Percentiles rank a stretch among this genome's conserved stretches.
These are phyloP conservation scores for Protostelium mycophagum DNA, from an alignment of 78 protist genomes.

Conservation along the genomic window DNA sequence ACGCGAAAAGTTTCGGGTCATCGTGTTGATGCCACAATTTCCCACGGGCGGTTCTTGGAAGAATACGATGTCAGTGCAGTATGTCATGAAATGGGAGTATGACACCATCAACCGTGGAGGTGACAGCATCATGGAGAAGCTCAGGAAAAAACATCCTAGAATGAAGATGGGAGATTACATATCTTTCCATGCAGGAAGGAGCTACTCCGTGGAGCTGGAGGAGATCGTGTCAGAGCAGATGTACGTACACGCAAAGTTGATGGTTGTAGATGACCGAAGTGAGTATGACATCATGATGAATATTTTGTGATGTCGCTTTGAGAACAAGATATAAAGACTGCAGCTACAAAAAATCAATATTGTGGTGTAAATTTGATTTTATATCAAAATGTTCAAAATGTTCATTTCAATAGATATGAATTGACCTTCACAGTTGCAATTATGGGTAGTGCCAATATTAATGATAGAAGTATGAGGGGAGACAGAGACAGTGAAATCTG, in stretches of 20 bases:
- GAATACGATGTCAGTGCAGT: neutral
- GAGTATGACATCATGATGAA: too few relatives aligned
- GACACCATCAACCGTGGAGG: slow-evolving; percentile 6
- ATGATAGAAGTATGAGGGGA: slow-evolving; percentile 57
- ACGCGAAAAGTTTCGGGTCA: neutral
- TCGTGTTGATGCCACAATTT: neutral
- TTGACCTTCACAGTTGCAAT: neutral
- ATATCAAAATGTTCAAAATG: too few relatives aligned
- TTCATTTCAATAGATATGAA: too few relatives aligned
- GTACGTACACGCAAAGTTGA: slow-evolving; percentile 69
- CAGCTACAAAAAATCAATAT: neutral
- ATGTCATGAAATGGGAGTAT: slow-evolving; percentile 3
- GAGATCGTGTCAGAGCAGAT: slow-evolving; percentile 49
- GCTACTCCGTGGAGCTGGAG: neutral
- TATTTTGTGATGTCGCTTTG: too few relatives aligned
- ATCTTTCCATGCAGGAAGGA: slow-evolving; percentile 10
- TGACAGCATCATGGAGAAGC: slow-evolving; percentile 14
- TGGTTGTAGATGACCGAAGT: slow-evolving; percentile 67
- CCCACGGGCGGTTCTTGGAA: slow-evolving; percentile 4
- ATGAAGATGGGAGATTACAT: slow-evolving; percentile 8
- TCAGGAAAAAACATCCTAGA: slow-evolving; percentile 21
- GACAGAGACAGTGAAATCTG: slow-evolving; percentile 25
- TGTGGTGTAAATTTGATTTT: too few relatives aligned
- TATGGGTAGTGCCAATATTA: slow-evolving; percentile 56
- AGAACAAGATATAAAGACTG: slow-evolving; percentile 11